Evolutionary conservation across 2,329 filamentous ascomycete genomes (phyloP).

Genomic region (Mycogone perniciosa): DNA sequence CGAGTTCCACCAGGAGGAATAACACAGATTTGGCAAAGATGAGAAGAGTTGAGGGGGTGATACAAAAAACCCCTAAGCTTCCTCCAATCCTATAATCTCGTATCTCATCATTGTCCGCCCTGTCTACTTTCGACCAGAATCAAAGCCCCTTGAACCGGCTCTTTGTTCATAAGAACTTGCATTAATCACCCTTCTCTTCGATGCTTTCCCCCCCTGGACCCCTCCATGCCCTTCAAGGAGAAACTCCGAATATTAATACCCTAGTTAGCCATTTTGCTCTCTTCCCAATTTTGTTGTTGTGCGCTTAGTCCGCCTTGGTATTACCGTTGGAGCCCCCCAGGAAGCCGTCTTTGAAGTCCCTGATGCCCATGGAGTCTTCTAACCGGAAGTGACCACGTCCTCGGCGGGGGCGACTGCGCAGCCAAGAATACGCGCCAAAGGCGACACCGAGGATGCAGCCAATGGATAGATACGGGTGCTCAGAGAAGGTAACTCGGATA

Average conservation of each 20-base stretch:
- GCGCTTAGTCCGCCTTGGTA: conserved; percentile 29
- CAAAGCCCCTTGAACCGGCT: too few relatives aligned
- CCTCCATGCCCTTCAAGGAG: conserved; percentile 2
- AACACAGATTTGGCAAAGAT: not conserved
- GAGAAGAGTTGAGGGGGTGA: too few relatives aligned
- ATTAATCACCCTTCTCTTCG: not conserved
- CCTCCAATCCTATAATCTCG: too few relatives aligned
- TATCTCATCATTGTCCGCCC: too few relatives aligned
- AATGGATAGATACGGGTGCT: conserved; percentile 53
- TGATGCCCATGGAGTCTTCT: conserved; percentile 47
- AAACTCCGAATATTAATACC: conserved; percentile 12
- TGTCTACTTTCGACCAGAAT: too few relatives aligned
- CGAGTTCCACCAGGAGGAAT: conserved; percentile 10
- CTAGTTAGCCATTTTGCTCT: not conserved
- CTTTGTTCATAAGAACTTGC: not conserved
- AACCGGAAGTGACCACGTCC: conserved; percentile 55
- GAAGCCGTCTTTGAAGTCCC: conserved; percentile 58
- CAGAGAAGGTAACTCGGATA: conserved; percentile 50
- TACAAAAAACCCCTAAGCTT: too few relatives aligned
- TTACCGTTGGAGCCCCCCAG: conserved; percentile 39
- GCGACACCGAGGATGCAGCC: conserved; percentile 52
- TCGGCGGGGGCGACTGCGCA: conserved; percentile 48
- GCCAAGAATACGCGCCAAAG: conserved; percentile 46
- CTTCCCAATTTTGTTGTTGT: not conserved
- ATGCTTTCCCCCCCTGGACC: not conserved